Evolutionary conservation across 805 yeast genomes (phyloP).

Genomic region (Starmerella gropengiesseri): DNA sequence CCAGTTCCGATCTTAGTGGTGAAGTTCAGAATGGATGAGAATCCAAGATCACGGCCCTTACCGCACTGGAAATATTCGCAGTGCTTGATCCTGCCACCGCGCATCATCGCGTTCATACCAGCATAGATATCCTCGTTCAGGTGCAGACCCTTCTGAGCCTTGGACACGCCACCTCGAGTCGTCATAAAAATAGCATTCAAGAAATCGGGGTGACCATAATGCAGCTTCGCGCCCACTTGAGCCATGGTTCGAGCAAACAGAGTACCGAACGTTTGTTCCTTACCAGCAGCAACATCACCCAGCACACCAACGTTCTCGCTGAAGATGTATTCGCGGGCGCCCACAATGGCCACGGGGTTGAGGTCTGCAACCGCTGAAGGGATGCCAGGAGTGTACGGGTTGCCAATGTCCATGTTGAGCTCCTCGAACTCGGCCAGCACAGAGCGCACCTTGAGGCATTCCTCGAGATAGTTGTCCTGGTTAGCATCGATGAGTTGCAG

Average conservation of each 20-base stretch:
- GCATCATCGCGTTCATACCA: conserved; percentile 77
- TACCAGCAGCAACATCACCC: conserved; percentile 96
- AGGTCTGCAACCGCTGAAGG: conserved; percentile 23
- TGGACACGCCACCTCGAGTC: conserved; percentile 90
- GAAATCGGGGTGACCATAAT: conserved; percentile 95
- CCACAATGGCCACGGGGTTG: conserved; percentile 80
- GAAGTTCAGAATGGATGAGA: conserved; percentile 81
- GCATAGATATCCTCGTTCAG: conserved; percentile 93
- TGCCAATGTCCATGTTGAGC: conserved; percentile 39
- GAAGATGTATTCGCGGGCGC: conserved; percentile 91
- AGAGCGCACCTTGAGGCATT: conserved; percentile 80
- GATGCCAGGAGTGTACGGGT: conserved; percentile 52
- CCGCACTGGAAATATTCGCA: conserved; percentile 96
- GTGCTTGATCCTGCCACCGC: conserved; percentile 92
- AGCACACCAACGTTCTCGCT: conserved; percentile 85
- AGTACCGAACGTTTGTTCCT: conserved; percentile 95
- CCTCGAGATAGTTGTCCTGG: conserved; percentile 91
- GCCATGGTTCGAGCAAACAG: conserved; percentile 87
- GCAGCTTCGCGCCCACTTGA: conserved; percentile 87
- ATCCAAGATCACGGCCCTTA: conserved; percentile 91
- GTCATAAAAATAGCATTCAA: conserved; percentile 84
- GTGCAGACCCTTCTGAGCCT: conserved; percentile 88
- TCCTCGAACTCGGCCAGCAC: conserved; percentile 89
- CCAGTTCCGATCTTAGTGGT: conserved; percentile 96
- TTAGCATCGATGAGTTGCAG: conserved; percentile 93